These are phyloP conservation scores for Coccomyxa sp. DNA, from an alignment of 139 green algal species.

Conservation along the genomic window DNA sequence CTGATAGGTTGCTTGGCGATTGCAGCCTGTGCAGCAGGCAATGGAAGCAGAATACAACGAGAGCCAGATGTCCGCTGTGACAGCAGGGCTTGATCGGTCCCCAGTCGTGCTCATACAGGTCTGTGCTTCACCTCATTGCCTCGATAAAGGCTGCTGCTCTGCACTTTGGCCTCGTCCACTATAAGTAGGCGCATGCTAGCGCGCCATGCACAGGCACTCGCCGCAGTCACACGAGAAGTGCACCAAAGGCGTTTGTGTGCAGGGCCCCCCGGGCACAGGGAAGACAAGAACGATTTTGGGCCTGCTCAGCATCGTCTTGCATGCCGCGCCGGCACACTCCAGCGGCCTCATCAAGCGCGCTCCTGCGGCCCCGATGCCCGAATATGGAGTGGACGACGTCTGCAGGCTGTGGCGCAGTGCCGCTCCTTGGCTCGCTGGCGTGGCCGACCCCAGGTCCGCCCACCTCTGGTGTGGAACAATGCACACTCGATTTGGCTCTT, in stretches of 20 bases:
- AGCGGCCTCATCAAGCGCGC: constrained; percentile 1
- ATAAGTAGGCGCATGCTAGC: no score
- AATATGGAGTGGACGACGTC: not conserved
- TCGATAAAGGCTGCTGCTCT: no score
- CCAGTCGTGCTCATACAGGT: constrained; percentile 82
- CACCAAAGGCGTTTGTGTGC: not conserved
- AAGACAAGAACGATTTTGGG: constrained; percentile 90
- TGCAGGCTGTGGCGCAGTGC: constrained; percentile 12
- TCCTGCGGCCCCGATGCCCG: not conserved
- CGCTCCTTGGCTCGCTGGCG: constrained; percentile 40
- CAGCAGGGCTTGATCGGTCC: constrained; percentile 58
- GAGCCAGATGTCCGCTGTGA: constrained; percentile 61
- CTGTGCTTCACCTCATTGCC: not conserved
- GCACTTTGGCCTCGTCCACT: no score
- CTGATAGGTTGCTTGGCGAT: not conserved
- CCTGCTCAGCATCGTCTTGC: constrained; percentile 83
- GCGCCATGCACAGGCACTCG: no score
- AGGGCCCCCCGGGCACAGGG: constrained; percentile 64
- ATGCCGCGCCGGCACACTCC: constrained; percentile 55
- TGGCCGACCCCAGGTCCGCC: constrained; percentile 26
- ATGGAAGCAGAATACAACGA: constrained; percentile 72
- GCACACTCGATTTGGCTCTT: no score
- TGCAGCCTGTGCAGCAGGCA: constrained; percentile 17
- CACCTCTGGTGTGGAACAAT: not conserved
- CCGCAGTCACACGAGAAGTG: no score